Evolutionary conservation across 1,284 basidiomycete species (phyloP), one percentile per base, ranked within the genome.

Genomic region (Irpex rosettiformis): DNA sequence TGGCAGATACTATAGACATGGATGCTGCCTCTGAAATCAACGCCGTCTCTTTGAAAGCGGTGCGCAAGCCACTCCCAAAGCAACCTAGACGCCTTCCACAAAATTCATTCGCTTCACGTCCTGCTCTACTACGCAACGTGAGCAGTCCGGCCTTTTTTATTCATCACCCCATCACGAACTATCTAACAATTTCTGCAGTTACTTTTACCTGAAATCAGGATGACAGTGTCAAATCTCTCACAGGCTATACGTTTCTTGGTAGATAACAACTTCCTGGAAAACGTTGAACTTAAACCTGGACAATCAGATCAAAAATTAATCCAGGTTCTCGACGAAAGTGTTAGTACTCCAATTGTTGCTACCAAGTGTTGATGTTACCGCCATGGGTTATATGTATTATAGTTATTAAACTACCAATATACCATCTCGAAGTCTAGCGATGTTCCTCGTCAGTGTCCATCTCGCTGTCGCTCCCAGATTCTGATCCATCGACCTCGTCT

Each of bases 161-260:
- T 45, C 3, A 25, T 11, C 7, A 16, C 16, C 33, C 43, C 3
- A 3, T 45, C 1, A 18, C 8, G 3, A 45, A 7, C 33, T 43
- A 18, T 8, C 54, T 30, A 10, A 4, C 47, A 21, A 7, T 47
- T 22, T 24, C 21, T 18, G 11, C 66, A 94, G 88, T 75, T 97
- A n/a, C 80, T 98, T 4, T 78, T 89, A 21, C 91, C 89, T 10
- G 96, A 98, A 68, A 94, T 98, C 54, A 85, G 88, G 27, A 84
- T 94, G 67, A 96, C 96, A 0, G 82, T 97, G 3, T 94, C 93
- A 2, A 96, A 97, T 71, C 79, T 98, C 1, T 93, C 94, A 0
- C 96, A 98, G 73, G 93, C 92, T 2, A 92, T 98, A 66, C 87
- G 86, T 30, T 99, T 98, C 73, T 73, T 98, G 13, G 93, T 94